Conservation (phyloP, 345 rosid genomes). For the Zanthoxylum bungeanum region DNA sequence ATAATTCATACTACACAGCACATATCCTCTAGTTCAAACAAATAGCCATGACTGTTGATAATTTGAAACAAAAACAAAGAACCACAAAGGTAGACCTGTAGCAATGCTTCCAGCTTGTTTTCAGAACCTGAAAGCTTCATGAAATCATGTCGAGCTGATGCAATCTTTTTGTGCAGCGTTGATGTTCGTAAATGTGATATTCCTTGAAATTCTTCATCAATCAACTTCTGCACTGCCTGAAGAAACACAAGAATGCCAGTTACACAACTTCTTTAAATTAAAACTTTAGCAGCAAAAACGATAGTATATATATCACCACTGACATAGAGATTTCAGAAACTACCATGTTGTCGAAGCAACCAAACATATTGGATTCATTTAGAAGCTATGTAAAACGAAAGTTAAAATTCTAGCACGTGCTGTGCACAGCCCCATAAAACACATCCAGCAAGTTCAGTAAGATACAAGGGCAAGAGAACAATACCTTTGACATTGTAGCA, state of each 20-base stretch:
- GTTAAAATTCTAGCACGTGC: background rate
- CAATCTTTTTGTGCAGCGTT: slow-evolving; percentile 82
- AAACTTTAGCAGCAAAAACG: background rate
- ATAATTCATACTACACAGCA: background rate
- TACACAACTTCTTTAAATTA: background rate
- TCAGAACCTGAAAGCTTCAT: slow-evolving; percentile 82
- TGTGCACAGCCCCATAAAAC: background rate
- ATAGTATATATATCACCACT: background rate
- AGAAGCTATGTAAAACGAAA: background rate
- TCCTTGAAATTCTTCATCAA: slow-evolving; percentile 94
- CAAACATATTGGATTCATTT: background rate
- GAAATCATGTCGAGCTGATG: slow-evolving; percentile 92
- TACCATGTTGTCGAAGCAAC: background rate
- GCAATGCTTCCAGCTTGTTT: slow-evolving; percentile 85
- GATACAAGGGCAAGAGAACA: background rate
- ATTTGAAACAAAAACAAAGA: background rate
- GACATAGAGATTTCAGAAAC: background rate
- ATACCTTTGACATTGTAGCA: slow-evolving; percentile 92
- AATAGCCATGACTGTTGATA: background rate
- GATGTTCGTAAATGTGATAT: slow-evolving; percentile 87
- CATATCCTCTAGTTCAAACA: background rate
- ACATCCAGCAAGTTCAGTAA: background rate
- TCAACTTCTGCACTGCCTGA: slow-evolving; percentile 89
- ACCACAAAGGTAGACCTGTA: slow-evolving; percentile 54
- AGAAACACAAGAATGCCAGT: slow-evolving; percentile 13